Conservation (phyloP, 441 rosid species). For the Raphanus hybrid region DNA sequence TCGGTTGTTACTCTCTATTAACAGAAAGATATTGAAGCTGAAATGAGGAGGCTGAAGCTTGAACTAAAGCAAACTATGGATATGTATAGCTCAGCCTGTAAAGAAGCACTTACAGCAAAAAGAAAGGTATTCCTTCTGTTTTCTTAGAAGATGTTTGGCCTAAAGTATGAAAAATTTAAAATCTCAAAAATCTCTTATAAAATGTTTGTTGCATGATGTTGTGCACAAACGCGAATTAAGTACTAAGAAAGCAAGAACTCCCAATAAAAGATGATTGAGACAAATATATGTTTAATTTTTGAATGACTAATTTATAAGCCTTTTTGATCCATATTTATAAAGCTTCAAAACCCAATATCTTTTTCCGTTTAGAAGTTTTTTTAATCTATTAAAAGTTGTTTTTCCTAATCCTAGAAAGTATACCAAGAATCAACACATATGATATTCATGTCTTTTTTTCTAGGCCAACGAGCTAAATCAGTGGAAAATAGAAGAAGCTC, state of each 20-base stretch:
- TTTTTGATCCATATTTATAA: no score
- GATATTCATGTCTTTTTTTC: conserved; percentile 3
- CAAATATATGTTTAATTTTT: no score
- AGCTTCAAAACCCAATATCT: no score
- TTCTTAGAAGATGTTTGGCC: neutral
- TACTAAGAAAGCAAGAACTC: no score
- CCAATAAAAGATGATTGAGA: no score
- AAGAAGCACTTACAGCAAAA: conserved; percentile 76
- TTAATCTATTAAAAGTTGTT: no score
- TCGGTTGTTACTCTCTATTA: conserved; percentile 11
- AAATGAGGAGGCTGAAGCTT: conserved; percentile 73
- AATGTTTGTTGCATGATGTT: no score
- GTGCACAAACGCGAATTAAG: no score
- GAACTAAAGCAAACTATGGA: conserved; percentile 88
- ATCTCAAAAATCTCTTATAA: no score
- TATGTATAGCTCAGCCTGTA: conserved; percentile 79
- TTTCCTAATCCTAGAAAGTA: no score
- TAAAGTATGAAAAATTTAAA: neutral
- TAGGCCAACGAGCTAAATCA: conserved; percentile 71
- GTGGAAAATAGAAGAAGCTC: conserved; percentile 68
- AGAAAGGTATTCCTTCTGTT: conserved; percentile 47
- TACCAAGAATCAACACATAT: neutral
- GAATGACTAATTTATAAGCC: no score
- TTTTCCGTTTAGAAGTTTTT: no score
- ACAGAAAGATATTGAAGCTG: conserved; percentile 69